A percentile compares a stretch with the other conserved stretches of the same genome.
Conservation (phyloP, 176 grass and related monocot genomes). For the Juncus inflexus region DNA sequence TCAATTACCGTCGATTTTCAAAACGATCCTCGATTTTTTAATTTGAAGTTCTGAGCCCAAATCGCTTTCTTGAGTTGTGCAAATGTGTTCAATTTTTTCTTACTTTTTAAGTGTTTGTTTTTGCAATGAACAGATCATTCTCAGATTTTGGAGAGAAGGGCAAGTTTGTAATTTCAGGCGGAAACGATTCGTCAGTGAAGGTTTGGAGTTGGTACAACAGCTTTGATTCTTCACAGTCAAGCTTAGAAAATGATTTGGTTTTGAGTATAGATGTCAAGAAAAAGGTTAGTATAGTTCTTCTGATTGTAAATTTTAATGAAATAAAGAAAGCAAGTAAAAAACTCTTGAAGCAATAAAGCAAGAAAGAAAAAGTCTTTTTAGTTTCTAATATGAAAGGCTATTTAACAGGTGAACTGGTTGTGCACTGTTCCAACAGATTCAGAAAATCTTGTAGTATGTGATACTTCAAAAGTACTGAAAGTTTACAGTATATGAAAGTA, state of each 20-base stretch:
- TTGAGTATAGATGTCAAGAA: constrained; percentile 75
- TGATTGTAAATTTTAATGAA: background rate
- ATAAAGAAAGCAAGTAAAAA: too few species aligned
- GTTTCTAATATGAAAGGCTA: constrained; percentile 6
- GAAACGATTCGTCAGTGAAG: constrained; percentile 84
- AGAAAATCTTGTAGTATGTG: constrained; percentile 82
- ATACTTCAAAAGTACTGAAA: constrained; percentile 91
- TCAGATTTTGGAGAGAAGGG: constrained; percentile 83
- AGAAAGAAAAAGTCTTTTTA: background rate
- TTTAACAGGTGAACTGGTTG: constrained; percentile 84
- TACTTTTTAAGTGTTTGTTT: background rate
- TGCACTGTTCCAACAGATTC: constrained; percentile 71
- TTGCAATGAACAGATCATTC: constrained; percentile 66
- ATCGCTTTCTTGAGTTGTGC: too few species aligned
- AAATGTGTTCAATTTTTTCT: background rate
- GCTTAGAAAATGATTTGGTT: constrained; percentile 41
- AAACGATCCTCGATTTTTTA: too few species aligned
- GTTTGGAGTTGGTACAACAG: constrained; percentile 87
- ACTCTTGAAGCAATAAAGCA: too few species aligned
- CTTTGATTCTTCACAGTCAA: constrained; percentile 53
- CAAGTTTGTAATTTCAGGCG: constrained; percentile 83
- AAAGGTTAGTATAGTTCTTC: constrained; percentile 40
- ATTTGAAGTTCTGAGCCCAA: too few species aligned
- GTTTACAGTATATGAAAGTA: constrained; percentile 41
- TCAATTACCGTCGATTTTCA: too few species aligned